Evolutionary conservation across 139 green algal species (phyloP).

Genomic region (Micractinium sp.): DNA sequence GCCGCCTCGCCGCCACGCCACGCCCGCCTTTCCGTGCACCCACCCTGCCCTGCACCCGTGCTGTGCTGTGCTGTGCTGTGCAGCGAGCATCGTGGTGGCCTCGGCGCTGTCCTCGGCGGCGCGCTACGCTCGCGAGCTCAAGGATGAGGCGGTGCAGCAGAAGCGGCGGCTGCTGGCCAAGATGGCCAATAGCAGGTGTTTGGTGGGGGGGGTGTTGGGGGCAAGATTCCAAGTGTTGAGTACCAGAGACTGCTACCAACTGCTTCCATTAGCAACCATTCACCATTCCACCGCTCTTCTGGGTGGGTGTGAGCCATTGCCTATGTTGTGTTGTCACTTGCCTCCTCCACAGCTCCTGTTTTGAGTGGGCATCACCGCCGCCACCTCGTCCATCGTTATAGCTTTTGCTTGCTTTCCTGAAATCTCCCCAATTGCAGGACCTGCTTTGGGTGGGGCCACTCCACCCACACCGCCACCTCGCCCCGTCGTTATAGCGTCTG

Average conservation of each 20-base stretch:
- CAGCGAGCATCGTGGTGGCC: constrained; percentile 23
- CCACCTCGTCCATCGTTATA: too few species aligned
- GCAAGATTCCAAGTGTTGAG: not conserved
- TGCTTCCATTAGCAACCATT: too few species aligned
- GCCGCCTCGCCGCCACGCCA: not conserved
- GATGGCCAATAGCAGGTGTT: constrained; percentile 18
- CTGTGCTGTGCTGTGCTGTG: not conserved
- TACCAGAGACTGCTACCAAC: too few species aligned
- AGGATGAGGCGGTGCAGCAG: constrained; percentile 48
- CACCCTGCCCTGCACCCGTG: not conserved
- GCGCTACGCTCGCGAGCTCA: constrained; percentile 38
- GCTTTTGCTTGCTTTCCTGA: too few species aligned
- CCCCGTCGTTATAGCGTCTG: not conserved
- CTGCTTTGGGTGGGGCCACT: not conserved
- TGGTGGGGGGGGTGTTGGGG: not conserved
- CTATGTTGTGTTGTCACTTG: too few species aligned
- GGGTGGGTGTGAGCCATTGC: too few species aligned
- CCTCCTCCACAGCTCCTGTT: too few species aligned
- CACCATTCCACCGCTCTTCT: too few species aligned
- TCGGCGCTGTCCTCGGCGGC: constrained; percentile 24
- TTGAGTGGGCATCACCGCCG: too few species aligned
- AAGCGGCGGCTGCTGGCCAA: constrained; percentile 41
- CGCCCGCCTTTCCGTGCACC: not conserved
- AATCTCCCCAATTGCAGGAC: too few species aligned
- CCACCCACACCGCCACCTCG: not conserved